Conservation (phyloP, 2,329 filamentous ascomycete species). For the Diplocarpon mali region DNA sequence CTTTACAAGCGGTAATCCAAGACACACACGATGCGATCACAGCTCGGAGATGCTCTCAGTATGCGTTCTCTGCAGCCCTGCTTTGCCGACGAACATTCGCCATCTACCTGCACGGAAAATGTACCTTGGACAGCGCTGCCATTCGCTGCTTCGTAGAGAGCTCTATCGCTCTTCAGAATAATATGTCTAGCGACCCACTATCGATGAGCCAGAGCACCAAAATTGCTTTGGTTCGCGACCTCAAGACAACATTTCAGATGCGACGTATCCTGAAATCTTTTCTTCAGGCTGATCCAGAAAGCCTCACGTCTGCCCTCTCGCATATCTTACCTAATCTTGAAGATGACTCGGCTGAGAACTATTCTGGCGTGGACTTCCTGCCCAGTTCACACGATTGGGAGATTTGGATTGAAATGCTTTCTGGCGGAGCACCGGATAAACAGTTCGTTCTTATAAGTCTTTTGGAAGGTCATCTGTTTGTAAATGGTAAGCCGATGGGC, state of each 20-base stretch:
- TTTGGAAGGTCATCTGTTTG: conserved; percentile 36
- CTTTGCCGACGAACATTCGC: conserved; percentile 41
- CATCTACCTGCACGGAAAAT: conserved; percentile 5
- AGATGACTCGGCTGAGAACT: conserved; percentile 7
- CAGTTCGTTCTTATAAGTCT: conserved; percentile 31
- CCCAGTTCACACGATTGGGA: conserved; percentile 18
- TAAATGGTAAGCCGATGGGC: conserved; percentile 37
- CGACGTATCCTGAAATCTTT: conserved; percentile 27
- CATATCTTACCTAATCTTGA: conserved; percentile 33
- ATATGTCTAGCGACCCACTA: conserved; percentile 29
- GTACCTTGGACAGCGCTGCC: conserved; percentile 6
- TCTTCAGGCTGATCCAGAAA: conserved; percentile 24
- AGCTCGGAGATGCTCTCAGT: conserved; percentile 31
- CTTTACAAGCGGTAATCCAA: conserved; percentile 36
- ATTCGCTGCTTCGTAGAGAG: conserved; percentile 29
- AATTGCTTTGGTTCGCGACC: conserved; percentile 35
- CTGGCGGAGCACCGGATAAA: conserved; percentile 19
- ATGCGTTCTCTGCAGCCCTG: conserved; percentile 43
- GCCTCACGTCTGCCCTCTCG: conserved; percentile 29
- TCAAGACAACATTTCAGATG: conserved; percentile 33
- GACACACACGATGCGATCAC: conserved; percentile 29
- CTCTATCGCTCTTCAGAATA: conserved; percentile 38
- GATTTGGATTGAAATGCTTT: conserved; percentile 26
- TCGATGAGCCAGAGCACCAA: conserved; percentile 28
- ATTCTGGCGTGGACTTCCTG: conserved; percentile 21